Evolutionary conservation across 805 yeast species (phyloP).

Genomic region (Pichia nakasei): DNA sequence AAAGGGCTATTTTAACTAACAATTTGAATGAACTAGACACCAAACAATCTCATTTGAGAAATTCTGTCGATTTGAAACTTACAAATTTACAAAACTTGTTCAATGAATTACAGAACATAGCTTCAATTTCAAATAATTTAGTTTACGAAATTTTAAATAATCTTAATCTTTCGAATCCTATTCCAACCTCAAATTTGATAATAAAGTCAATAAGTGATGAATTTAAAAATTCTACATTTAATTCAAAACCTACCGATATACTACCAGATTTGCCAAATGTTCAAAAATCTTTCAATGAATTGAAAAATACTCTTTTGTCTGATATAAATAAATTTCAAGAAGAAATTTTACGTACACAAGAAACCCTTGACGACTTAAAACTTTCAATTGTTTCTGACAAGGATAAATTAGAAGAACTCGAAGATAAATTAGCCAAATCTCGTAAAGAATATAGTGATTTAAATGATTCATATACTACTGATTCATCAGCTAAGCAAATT

Average conservation of each 20-base stretch:
- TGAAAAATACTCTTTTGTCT: slow-evolving; percentile 26
- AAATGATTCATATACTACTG: slow-evolving; percentile 12
- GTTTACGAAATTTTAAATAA: slow-evolving; percentile 39
- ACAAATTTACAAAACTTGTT: slow-evolving; percentile 39
- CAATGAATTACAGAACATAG: slow-evolving; percentile 41
- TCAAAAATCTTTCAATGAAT: slow-evolving; percentile 25
- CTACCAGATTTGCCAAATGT: slow-evolving; percentile 25
- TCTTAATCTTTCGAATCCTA: slow-evolving; percentile 11
- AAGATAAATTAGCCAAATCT: slow-evolving; percentile 35
- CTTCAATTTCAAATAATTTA: slow-evolving; percentile 48
- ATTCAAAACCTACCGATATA: slow-evolving; percentile 35
- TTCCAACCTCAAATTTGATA: slow-evolving; percentile 16
- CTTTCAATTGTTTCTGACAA: slow-evolving; percentile 50
- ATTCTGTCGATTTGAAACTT: slow-evolving; percentile 38
- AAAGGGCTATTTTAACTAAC: slow-evolving; percentile 49
- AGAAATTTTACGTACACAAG: slow-evolving; percentile 48
- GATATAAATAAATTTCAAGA: slow-evolving; percentile 36
- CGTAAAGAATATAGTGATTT: slow-evolving; percentile 13
- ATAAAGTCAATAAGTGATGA: slow-evolving; percentile 20
- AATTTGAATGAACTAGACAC: slow-evolving; percentile 37
- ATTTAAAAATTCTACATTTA: slow-evolving; percentile 36
- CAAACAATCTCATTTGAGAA: slow-evolving; percentile 36
- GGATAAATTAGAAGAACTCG: slow-evolving; percentile 48
- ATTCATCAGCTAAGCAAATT: slow-evolving; percentile 13
- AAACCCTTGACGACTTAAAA: slow-evolving; percentile 44